These are phyloP conservation scores for Arxiozyma slooffiae DNA, from an alignment of 1,139 yeast genomes.

Conservation along the genomic window DNA sequence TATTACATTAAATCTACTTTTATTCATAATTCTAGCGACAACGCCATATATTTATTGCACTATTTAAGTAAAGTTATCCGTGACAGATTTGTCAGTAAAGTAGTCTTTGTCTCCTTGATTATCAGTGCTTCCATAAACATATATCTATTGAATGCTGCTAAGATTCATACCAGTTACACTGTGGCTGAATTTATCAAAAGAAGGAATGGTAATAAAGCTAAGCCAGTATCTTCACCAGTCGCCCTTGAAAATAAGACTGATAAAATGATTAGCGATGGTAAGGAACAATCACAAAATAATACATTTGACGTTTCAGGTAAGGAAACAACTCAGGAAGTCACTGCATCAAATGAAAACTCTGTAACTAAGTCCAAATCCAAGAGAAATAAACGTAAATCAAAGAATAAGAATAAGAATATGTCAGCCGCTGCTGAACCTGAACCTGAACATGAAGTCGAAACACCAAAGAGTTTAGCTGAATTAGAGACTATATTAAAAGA, in stretches of 20 bases:
- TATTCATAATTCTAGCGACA: constrained; percentile 58
- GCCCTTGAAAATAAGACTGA: neutral
- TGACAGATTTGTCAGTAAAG: constrained; percentile 73
- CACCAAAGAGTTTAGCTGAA: constrained; percentile 29
- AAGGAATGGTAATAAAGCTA: constrained; percentile 3
- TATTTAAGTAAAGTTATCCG: constrained; percentile 61
- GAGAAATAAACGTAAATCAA: constrained; percentile 1
- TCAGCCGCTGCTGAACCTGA: neutral
- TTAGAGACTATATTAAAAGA: constrained; percentile 54
- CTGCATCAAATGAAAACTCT: neutral
- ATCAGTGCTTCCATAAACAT: constrained; percentile 72
- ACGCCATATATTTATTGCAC: constrained; percentile 43
- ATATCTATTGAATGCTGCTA: constrained; percentile 72
- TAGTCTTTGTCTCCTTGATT: constrained; percentile 61
- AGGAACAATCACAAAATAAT: neutral
- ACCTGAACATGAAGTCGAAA: neutral
- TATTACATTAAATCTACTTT: constrained; percentile 62
- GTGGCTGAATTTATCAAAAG: constrained; percentile 22
- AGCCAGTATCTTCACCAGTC: neutral
- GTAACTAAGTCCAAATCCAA: neutral
- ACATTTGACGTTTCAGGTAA: neutral
- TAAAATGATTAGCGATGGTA: neutral
- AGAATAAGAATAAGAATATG: neutral
- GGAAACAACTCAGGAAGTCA: neutral
- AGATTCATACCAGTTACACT: constrained; percentile 39